Percentiles rank a stretch among this genome's conserved stretches.
Evolutionary conservation across 148 eudicot species (phyloP).

Genomic region (Rhododendron molle): DNA sequence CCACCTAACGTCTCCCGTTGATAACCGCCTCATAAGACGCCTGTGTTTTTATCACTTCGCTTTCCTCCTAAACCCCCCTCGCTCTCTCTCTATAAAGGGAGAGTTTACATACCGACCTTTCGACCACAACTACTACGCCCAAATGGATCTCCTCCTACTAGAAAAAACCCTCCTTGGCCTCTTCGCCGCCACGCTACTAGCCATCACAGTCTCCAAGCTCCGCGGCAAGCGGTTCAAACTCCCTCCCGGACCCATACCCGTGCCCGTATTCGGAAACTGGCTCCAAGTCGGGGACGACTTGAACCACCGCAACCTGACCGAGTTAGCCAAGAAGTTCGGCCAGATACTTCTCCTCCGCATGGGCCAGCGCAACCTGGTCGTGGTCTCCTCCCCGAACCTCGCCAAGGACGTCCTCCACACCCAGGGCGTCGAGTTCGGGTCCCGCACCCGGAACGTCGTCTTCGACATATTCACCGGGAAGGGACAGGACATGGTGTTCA

Average conservation of each 20-base stretch:
- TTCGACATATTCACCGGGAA: constrained; percentile 80
- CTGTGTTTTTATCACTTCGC: neutral
- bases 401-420: constrained; percentile 82
- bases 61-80: neutral
- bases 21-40: neutral
- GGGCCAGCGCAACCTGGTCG: constrained; percentile 70
- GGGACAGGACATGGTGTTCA: constrained; percentile 83
- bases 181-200: constrained; percentile 36
- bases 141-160: constrained; percentile 54
- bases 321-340: constrained; percentile 54
- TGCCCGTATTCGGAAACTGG: constrained; percentile 82
- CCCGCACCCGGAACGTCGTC: constrained; percentile 67
- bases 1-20: neutral
- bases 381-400: constrained; percentile 60
- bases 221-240: constrained; percentile 48
- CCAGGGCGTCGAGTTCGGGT: constrained; percentile 78
- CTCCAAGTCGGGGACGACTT: constrained; percentile 76
- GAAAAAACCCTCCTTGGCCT: constrained; percentile 53
- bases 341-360: constrained; percentile 50
- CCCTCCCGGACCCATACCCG: constrained; percentile 72
- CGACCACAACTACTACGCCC: neutral
- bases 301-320: constrained; percentile 57
- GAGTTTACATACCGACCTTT: neutral
- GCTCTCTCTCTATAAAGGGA: neutral
- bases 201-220: constrained; percentile 43